These are phyloP conservation scores for Cadophora luteo-olivacea DNA, from an alignment of 2,329 filamentous ascomycete genomes.

Conservation along the genomic window DNA sequence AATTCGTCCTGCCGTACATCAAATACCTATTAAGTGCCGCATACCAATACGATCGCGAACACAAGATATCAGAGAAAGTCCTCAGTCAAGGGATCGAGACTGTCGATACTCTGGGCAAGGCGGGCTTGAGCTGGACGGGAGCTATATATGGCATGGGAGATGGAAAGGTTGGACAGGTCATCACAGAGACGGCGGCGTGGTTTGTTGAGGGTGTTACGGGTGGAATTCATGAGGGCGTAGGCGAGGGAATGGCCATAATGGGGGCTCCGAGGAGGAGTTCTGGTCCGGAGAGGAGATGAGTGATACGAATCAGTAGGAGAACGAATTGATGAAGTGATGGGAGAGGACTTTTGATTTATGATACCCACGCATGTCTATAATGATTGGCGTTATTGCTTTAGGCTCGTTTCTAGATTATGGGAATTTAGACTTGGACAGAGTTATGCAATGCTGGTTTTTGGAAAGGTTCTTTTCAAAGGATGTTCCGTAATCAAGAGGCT, in stretches of 20 bases:
- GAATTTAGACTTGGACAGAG: too few relatives aligned
- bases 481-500: not conserved
- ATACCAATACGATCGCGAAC: conserved; percentile 69
- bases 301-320: not conserved
- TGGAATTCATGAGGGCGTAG: conserved; percentile 70
- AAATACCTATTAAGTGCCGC: conserved; percentile 58
- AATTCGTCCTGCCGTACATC: conserved; percentile 67
- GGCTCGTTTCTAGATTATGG: too few relatives aligned
- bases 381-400: not conserved
- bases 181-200: conserved; percentile 65
- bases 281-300: conserved; percentile 4
- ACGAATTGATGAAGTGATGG: conserved; percentile 11
- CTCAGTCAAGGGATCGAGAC: conserved; percentile 58
- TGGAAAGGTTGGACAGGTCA: conserved; percentile 64
- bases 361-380: conserved; percentile 25
- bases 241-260: conserved; percentile 57
- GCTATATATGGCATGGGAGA: conserved; percentile 67
- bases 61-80: conserved; percentile 67
- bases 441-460: too few relatives aligned
- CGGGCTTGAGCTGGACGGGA: conserved; percentile 57
- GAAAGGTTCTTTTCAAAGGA: too few relatives aligned
- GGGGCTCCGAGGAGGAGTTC: conserved; percentile 38
- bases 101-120: conserved; percentile 59
- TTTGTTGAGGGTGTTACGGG: conserved; percentile 68
- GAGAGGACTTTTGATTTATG: conserved; percentile 23